These are phyloP conservation scores for Colletotrichum karsti DNA, from an alignment of 2,329 filamentous ascomycete species.

Conservation along the genomic window DNA sequence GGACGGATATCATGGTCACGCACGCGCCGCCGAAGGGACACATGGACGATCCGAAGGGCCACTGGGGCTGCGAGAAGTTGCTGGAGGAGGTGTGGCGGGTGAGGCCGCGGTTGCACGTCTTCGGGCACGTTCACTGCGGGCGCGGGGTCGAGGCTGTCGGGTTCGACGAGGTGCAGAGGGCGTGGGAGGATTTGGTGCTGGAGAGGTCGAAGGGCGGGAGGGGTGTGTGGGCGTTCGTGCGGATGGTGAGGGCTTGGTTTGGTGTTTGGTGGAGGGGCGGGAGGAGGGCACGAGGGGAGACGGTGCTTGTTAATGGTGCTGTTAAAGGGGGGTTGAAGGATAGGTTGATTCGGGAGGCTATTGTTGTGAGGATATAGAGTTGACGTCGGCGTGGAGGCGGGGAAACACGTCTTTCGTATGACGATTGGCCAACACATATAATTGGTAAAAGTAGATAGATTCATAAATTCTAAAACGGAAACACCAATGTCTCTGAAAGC, in stretches of 20 bases:
- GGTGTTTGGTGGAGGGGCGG: conserved; percentile 9
- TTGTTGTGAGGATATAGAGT: conserved; percentile 8
- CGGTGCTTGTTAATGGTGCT: conserved; percentile 16
- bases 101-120: conserved; percentile 44
- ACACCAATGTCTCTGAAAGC: too few species aligned
- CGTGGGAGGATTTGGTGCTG: conserved; percentile 32
- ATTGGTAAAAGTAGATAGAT: too few species aligned
- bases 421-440: too few species aligned
- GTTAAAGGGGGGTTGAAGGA: neutral
- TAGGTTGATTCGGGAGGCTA: neutral
- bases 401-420: too few species aligned
- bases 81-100: conserved; percentile 39
- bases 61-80: conserved; percentile 40
- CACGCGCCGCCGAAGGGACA: conserved; percentile 46
- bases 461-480: too few species aligned
- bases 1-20: conserved; percentile 47
- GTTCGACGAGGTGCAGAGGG: conserved; percentile 39
- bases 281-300: neutral
- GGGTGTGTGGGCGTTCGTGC: neutral
- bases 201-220: neutral
- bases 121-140: conserved; percentile 47
- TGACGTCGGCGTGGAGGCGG: too few species aligned
- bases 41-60: conserved; percentile 39
- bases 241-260: neutral
- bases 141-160: conserved; percentile 39